These are phyloP conservation scores for Stylosanthes scabra DNA, from an alignment of 331 rosid species.

Conservation along the genomic window DNA sequence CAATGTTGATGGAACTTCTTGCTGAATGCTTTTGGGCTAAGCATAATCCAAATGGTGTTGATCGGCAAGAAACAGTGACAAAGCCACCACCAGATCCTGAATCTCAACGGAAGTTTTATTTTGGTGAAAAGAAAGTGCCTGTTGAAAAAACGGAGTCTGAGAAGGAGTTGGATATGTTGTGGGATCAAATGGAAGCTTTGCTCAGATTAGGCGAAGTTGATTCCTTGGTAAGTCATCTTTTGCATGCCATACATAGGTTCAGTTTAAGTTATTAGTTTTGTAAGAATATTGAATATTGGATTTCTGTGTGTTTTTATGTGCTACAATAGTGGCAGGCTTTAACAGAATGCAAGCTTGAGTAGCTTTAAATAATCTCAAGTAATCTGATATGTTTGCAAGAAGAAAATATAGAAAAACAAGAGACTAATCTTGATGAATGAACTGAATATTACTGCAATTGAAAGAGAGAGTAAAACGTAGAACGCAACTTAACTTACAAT, in stretches of 20 bases:
- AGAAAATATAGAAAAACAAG: too few relatives aligned
- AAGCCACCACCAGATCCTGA: not conserved
- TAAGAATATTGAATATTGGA: not conserved
- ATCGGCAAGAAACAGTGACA: not conserved
- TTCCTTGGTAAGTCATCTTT: slow-evolving; percentile 31
- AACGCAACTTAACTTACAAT: too few relatives aligned
- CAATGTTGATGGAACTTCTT: slow-evolving; percentile 18
- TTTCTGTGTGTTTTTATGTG: not conserved
- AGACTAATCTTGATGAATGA: too few relatives aligned
- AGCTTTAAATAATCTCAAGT: too few relatives aligned
- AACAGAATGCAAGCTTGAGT: too few relatives aligned
- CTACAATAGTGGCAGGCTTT: not conserved
- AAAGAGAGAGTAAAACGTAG: too few relatives aligned
- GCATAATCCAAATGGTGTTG: not conserved
- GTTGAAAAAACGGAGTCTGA: slow-evolving; percentile 34
- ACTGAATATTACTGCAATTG: too few relatives aligned
- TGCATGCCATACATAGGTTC: not conserved
- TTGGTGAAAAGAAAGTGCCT: not conserved
- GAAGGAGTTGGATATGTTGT: slow-evolving; percentile 26
- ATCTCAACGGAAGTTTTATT: not conserved
- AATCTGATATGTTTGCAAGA: too few relatives aligned
- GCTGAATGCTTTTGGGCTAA: slow-evolving; percentile 13
- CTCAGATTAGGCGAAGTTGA: slow-evolving; percentile 11
- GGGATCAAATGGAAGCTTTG: slow-evolving; percentile 7
- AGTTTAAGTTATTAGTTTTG: not conserved